Evolutionary conservation across 352 stramenopile genomes (phyloP), one percentile per base, ranked within the genome.

Genomic region (Phytophthora citricola): DNA sequence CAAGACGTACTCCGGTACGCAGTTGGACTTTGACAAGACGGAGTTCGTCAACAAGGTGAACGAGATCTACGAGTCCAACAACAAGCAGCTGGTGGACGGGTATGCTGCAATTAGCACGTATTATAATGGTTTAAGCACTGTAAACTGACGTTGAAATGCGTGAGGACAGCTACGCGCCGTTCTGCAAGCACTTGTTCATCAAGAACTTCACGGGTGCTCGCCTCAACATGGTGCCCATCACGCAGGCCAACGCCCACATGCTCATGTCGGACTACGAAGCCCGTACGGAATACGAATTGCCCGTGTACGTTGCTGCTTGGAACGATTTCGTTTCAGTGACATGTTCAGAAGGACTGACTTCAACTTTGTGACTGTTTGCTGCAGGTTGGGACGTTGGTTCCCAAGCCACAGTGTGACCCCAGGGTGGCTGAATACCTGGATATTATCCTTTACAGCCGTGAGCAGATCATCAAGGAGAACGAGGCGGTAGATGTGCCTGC

Each of bases 171-270:
- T 99, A 99, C 72, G 97, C 97, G 53, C 94, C 97, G 31, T 99
- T 99, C 81, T 99, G 97, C 84, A 99, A 99, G 86, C 97, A 99
- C 79, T 55, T 99, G 31, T 99, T 99, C 71, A 74, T 99, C 31
- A 80, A 93, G 17, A 99, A 99, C 80, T 97, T 98, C 67, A 93
- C 85, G 22, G 87, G 92, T 39, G 87, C 89, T 47, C 84, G 86
- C 48, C 91, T 96, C 73, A 95, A 93, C 29, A 95, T 80, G 52
- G 79, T 98, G 57, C 72, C 85, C 1, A 98, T 99, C 66, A 99
- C 91, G n/a, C 71, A 89, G 49, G 92, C 97, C 39, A 99, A 99
- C 74, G 82, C 94, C 72, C 79, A 89, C 38, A 85, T 98, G 56
- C 76, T 99, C 45, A 83, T 91, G 54, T 96, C 91, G 27, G 90